Evolutionary conservation across 495 filamentous ascomycete genomes (phyloP).

Genomic region (Neurospora tetraspora): DNA sequence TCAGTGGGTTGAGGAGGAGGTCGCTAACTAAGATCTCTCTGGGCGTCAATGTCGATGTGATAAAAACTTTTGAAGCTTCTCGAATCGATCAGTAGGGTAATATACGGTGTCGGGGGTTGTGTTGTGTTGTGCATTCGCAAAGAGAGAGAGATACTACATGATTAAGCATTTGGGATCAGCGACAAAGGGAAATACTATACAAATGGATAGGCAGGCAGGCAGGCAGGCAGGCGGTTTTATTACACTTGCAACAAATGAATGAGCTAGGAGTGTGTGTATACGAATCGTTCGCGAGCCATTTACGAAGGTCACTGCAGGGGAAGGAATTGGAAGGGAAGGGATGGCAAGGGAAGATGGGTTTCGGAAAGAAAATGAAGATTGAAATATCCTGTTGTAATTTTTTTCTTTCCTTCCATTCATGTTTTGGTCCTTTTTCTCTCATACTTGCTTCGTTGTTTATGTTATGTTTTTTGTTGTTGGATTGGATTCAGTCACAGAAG

Average conservation of each 20-base stretch:
- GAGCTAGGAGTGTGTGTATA: not conserved
- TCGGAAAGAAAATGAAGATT: slow-evolving; percentile 1
- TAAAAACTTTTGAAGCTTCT: not conserved
- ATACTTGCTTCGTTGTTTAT: slow-evolving; percentile 10
- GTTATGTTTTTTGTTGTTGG: slow-evolving; percentile 1
- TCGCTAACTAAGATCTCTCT: slow-evolving; percentile 30
- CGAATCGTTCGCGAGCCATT: not conserved
- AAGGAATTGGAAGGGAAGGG: not conserved
- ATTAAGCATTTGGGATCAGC: not conserved
- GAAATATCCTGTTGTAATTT: slow-evolving; percentile 11
- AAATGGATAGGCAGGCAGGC: not conserved
- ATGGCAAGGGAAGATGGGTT: not conserved
- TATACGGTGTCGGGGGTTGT: not conserved
- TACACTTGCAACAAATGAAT: not conserved
- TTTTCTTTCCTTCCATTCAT: slow-evolving; percentile 10
- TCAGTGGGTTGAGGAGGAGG: slow-evolving; percentile 49
- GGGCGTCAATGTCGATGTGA: not conserved
- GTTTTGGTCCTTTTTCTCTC: slow-evolving; percentile 2
- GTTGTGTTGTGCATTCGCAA: not conserved
- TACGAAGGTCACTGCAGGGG: not conserved
- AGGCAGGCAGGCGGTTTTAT: not conserved
- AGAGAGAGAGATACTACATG: not conserved
- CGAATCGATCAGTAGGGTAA: not conserved
- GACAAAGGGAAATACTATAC: not conserved
- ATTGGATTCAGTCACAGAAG: not conserved